Evolutionary conservation across 2,329 filamentous ascomycete genomes (phyloP).

Genomic region (Ophiobolus disseminans): DNA sequence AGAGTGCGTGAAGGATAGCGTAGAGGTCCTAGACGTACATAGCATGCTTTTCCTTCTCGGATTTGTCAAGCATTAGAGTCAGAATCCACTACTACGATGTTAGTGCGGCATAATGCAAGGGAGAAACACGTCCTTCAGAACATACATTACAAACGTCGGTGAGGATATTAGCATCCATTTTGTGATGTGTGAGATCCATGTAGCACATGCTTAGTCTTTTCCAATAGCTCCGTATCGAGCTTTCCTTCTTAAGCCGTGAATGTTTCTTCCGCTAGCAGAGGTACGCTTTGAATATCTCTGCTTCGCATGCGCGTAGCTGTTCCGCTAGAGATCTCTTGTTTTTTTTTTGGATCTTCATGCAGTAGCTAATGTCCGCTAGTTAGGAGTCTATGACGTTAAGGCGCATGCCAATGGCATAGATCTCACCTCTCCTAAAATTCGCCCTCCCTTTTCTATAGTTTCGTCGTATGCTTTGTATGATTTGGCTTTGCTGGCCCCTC

Average conservation of each 20-base stretch:
- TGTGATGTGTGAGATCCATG: slow-evolving; percentile 13
- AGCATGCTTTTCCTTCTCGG: slow-evolving; percentile 27
- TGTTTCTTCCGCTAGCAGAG: slow-evolving; percentile 20
- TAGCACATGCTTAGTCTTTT: slow-evolving; percentile 21
- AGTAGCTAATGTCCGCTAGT: slow-evolving; percentile 13
- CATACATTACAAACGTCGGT: slow-evolving; percentile 24
- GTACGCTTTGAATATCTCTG: slow-evolving; percentile 22
- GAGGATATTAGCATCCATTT: slow-evolving; percentile 17
- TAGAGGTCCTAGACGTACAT: slow-evolving; percentile 31
- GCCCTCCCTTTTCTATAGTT: slow-evolving; percentile 24
- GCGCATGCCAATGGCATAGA: not conserved
- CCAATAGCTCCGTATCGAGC: slow-evolving; percentile 20
- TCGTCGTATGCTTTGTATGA: slow-evolving; percentile 14
- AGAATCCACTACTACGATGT: slow-evolving; percentile 23
- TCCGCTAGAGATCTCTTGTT: slow-evolving; percentile 15
- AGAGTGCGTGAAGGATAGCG: slow-evolving; percentile 26
- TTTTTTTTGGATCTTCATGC: slow-evolving; percentile 10
- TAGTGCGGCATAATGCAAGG: slow-evolving; percentile 10
- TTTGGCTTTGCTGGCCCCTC: slow-evolving; percentile 23
- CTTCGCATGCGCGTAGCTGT: slow-evolving; percentile 19
- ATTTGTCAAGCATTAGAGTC: slow-evolving; percentile 21
- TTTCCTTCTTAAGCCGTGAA: slow-evolving; percentile 20
- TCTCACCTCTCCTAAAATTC: slow-evolving; percentile 20
- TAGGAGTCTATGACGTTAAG: not conserved
- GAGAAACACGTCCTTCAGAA: slow-evolving; percentile 8